Base-by-base conservation (phyloP, 1,139 yeast species). In the Yamadazyma dendronema region DNA sequence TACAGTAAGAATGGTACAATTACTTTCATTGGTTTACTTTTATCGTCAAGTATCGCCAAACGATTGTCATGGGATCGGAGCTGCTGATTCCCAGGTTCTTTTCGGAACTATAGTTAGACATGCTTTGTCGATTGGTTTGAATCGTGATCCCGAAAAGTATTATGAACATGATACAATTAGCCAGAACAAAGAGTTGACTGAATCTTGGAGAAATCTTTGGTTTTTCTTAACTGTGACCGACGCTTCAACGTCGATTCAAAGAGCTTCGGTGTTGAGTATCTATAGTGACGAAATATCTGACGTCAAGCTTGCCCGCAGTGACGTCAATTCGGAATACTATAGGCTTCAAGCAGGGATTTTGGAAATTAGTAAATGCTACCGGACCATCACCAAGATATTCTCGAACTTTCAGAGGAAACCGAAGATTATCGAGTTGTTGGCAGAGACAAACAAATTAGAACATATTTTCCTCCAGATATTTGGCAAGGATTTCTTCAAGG, bases 401-500 rank as follows among this genome's bases (percentile, higher is more conserved):
- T 54, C 54, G 34, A 67, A 67, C 42, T 56, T 65, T 17, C 47
- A 39, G 14, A 40, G 48, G 5, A 56, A 60, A 35, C 74, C 75
- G 4, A 64, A 56, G 37, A 61, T 71, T 13, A 52, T 65, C 11
- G 74, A 67, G 30, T 50, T 71, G 3, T 53, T 71, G 26, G 43
- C 46, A 10, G 72, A 69, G 42, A 62, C 75, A 1, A 68, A 65
- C 38, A 54, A 56, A 28, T 51, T 71, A 36, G 77, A 71, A 46
- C 60, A 53, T 40, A 41, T 62, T 3, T 70, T 70, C 38, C 54
- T 61, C 33, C 57, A 67, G 4, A 54, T 59, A 34, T 71, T 70
- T 46, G 76, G 76, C 3, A 65, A 65, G 36, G 74, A 71, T 44
- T 71, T 68, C 44, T 71, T 71, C 50, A 60, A 61, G 36, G 72